Conservation (phyloP, 495 filamentous ascomycete genomes). For the Penicillium psychrofluorescens region DNA sequence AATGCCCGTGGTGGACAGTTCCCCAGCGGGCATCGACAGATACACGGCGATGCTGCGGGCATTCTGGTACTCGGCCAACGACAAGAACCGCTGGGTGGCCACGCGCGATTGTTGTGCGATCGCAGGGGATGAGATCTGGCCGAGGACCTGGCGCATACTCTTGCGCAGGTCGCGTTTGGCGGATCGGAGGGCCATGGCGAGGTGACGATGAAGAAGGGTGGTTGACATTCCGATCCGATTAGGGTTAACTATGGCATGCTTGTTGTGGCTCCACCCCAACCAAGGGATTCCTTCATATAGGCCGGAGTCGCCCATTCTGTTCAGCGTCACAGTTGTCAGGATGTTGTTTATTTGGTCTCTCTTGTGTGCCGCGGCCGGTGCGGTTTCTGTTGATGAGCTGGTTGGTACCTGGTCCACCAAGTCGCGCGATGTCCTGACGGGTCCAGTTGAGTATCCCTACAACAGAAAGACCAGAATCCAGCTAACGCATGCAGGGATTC, state of each 20-base stretch:
- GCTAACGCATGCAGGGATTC: constrained; percentile 48
- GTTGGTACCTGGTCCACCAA: constrained; percentile 76
- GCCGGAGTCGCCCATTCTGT: neutral
- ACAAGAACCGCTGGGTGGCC: constrained; percentile 52
- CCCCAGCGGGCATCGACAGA: constrained; percentile 82
- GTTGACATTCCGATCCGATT: constrained; percentile 13
- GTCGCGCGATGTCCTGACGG: constrained; percentile 63
- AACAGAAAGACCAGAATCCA: neutral
- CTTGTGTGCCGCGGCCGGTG: constrained; percentile 21
- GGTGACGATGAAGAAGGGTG: neutral
- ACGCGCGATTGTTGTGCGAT: constrained; percentile 55
- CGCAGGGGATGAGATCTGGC: constrained; percentile 47
- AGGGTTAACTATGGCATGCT: constrained; percentile 9
- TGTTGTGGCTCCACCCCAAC: constrained; percentile 14
- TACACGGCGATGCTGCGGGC: constrained; percentile 77
- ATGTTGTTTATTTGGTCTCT: constrained; percentile 21
- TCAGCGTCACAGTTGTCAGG: neutral
- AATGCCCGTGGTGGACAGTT: constrained; percentile 73
- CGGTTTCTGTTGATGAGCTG: constrained; percentile 37
- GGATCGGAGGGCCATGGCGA: constrained; percentile 45
- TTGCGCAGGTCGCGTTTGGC: constrained; percentile 71
- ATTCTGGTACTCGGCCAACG: constrained; percentile 56
- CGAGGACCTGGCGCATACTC: constrained; percentile 57
- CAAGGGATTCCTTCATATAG: constrained; percentile 8
- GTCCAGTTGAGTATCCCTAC: constrained; percentile 51